phyloP scores from a whole-genome alignment of 805 yeast genomes.

The Lipomyces japonicus region DNA sequence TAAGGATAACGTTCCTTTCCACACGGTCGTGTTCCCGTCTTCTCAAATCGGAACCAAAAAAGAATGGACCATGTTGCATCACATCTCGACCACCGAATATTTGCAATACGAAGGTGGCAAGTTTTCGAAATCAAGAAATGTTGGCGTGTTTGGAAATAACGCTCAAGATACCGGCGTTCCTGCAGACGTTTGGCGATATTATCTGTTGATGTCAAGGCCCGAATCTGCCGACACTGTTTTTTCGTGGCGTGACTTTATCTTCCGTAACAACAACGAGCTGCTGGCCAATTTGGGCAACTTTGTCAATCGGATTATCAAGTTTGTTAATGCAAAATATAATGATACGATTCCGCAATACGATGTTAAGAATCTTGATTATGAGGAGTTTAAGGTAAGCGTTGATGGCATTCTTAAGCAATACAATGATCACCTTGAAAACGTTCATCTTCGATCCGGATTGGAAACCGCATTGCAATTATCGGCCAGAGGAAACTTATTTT shows the following conservation, averaged over 20 bases:
- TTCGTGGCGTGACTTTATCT: constrained; percentile 94
- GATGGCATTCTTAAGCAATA: constrained; percentile 59
- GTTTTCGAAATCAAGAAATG: constrained; percentile 94
- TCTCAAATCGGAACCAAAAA: constrained; percentile 84
- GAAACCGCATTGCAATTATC: constrained; percentile 89
- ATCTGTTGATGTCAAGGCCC: constrained; percentile 87
- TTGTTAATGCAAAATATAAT: constrained; percentile 82
- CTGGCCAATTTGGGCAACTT: constrained; percentile 95
- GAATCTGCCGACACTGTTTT: constrained; percentile 95
- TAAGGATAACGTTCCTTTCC: constrained; percentile 98
- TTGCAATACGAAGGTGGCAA: constrained; percentile 97
- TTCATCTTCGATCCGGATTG: constrained; percentile 80
- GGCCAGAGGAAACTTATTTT: constrained; percentile 88
- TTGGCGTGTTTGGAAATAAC: constrained; percentile 97
- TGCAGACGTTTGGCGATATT: constrained; percentile 96
- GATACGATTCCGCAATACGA: constrained; percentile 78
- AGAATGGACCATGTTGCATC: constrained; percentile 85
- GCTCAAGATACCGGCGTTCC: constrained; percentile 90
- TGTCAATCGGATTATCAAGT: constrained; percentile 89
- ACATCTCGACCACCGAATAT: constrained; percentile 86
- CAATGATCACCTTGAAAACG: constrained; percentile 68
- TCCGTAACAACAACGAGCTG: constrained; percentile 88
- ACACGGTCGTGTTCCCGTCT: constrained; percentile 96
- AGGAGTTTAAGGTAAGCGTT: constrained; percentile 50
- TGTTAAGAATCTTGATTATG: constrained; percentile 47